Evolutionary conservation across 164 flowering plant species (phyloP).

Genomic region (Echeveria elegans): DNA sequence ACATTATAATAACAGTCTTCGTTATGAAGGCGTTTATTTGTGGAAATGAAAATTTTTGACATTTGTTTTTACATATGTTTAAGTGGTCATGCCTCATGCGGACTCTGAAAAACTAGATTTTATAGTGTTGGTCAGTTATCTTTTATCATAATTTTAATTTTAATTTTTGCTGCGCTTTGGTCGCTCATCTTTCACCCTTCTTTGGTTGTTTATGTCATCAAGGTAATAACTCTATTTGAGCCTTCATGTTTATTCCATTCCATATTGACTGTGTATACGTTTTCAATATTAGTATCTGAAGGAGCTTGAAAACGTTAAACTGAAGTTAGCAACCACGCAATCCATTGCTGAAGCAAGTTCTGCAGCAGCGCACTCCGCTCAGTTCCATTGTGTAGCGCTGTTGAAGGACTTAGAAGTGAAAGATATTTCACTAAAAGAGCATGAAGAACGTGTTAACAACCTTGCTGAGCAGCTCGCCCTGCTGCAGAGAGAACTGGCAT

Average conservation of each 20-base stretch:
- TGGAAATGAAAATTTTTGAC: too few species aligned
- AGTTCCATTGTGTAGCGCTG: slow-evolving; percentile 52
- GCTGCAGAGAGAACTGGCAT: slow-evolving; percentile 69
- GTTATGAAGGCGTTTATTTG: too few species aligned
- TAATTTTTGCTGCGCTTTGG: too few species aligned
- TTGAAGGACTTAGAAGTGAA: slow-evolving; percentile 68
- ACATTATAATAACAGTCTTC: too few species aligned
- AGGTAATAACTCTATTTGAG: too few species aligned
- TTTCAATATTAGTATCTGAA: slow-evolving; percentile 39
- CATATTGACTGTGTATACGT: background rate
- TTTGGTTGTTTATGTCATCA: too few species aligned
- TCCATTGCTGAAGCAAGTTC: slow-evolving; percentile 78
- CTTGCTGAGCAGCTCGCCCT: slow-evolving; percentile 68
- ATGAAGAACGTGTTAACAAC: slow-evolving; percentile 65
- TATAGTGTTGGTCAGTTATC: too few species aligned
- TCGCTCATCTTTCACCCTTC: too few species aligned
- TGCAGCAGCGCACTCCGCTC: slow-evolving; percentile 69
- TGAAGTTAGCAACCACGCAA: slow-evolving; percentile 48
- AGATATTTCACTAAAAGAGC: slow-evolving; percentile 52
- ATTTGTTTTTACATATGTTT: too few species aligned
- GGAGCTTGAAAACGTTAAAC: slow-evolving; percentile 56
- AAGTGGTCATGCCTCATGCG: too few species aligned
- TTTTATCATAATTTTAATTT: too few species aligned
- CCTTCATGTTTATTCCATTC: background rate
- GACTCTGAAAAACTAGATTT: too few species aligned